Base-by-base conservation (phyloP, 1,284 basidiomycete genomes). In the Sanghuangporus sanghuang region DNA sequence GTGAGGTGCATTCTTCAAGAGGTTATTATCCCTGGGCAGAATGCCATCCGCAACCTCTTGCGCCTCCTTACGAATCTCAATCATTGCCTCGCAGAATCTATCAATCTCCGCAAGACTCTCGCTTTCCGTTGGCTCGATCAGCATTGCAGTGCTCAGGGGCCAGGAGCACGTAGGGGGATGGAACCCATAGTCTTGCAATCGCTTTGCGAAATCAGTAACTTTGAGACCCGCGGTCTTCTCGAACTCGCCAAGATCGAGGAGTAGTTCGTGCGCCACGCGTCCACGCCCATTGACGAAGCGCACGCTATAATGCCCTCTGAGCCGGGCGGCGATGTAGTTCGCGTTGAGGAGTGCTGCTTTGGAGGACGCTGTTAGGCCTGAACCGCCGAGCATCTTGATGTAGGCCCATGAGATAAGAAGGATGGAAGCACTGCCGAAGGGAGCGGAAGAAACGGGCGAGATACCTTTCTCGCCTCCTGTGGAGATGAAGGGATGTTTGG, bases 331-430 rank as follows among this genome's bases (percentile, higher is more conserved):
- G 82, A 98, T 97, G 76, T 99, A 99, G 77, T 99, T 99, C 63
- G 96, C 96, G 71, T 90, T 97, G 57, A 99, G 83, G 35, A 99
- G 82, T 1, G 96, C 93, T 36, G 93, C 79, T 71, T 92, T 92
- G 8, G 95, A 93, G 3, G 94, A 89, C 68, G 93, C 84, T 48
- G 87, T 86, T 49, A 99, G 83, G 16, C 96, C 96, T 63, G 85
- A 77, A 23, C 95, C 96, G 39, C 96, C 96, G 38, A 98, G 87
- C 96, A 98, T 98, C 81, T 93, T 95, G 81, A 96, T 92, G 76
- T 95, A 96, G 16, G 95, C 93, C 96, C 96, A 99, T 1, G 96
- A 98, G 73, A 99, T 98, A 67, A 96, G 85, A 60, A 95, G 87
- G 72, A 99, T 96, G 8, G 93, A 96, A 0, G 96, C 94, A 67